Base-by-base conservation (phyloP, 2,329 filamentous ascomycete species). In the Lachnellula cervina region DNA sequence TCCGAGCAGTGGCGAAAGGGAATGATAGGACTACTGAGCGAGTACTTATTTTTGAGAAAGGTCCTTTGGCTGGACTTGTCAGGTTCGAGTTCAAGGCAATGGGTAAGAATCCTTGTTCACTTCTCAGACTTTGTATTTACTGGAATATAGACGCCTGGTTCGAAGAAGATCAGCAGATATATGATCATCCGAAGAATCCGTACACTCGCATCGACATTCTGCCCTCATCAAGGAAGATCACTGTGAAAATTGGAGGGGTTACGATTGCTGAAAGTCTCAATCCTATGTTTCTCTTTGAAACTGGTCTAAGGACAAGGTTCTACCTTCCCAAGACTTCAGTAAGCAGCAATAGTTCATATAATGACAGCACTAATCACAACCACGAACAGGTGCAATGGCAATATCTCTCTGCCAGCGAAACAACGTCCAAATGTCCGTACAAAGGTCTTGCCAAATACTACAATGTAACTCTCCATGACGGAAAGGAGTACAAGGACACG, bases 381-480 rank as follows among this genome's bases (percentile, higher is more conserved):
- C 75, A 79, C 40, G 70, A 69, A 40, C 62, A 69, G 3, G 60
- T 76, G 6, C 69, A 87, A 9, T 68, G 69, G 0, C 73, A 74
- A 6, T 58, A 55, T 51, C 48, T 58, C 6, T 48, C 37, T 14
- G 25, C 32, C 17, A 86, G 81, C 59, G 65, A 70, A 0, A 80
- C 78, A 0, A 69, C 67, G 16, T 83, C 83, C 0, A 69, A 74
- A 47, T 88, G 84, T 66, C 84, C 85, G 1, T 88, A 88, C 62
- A 88, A 88, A 65, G 84, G 84, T 0, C 74, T 79, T 46, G 84
- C 84, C 0, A 74, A 80, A 44, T 88, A 87, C 58, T 85, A 84
- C 59, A 64, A 80, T 49, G 71, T 85, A 0, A 73, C 75, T 0
- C 61, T 83, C 14, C 37, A 14, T 0, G 67, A 74, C 5, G 77